phyloP scores from a whole-genome alignment of 2,329 filamentous ascomycete genomes.

The Phialophora tarda region DNA sequence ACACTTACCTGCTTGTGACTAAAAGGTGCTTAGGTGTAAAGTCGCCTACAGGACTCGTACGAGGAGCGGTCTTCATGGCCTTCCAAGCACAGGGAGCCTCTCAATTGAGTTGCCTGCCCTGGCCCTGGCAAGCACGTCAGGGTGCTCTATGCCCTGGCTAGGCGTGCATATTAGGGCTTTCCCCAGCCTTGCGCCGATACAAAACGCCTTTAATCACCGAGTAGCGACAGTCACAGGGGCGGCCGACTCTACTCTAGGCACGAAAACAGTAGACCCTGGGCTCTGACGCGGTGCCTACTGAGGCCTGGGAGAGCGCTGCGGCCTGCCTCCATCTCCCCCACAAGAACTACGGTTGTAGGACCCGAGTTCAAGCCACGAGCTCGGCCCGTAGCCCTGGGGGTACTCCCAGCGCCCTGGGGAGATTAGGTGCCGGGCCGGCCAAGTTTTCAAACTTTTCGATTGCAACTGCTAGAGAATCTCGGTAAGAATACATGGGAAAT shows the following conservation, averaged over 20 bases:
- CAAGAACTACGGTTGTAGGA: background rate
- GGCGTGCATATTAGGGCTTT: background rate
- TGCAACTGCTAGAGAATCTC: constrained; percentile 2
- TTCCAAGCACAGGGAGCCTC: background rate
- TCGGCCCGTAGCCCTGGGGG: background rate
- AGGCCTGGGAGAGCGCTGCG: background rate
- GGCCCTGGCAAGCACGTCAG: background rate
- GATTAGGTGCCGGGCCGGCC: constrained; percentile 10
- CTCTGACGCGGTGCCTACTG: background rate
- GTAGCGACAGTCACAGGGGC: background rate
- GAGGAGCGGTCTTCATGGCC: background rate
- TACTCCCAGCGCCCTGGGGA: background rate
- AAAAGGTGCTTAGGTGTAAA: background rate
- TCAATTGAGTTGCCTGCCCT: background rate
- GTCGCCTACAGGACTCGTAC: background rate
- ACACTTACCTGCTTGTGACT: background rate
- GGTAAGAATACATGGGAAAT: constrained; percentile 19
- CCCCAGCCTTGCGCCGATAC: background rate
- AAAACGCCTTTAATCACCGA: background rate
- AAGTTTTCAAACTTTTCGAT: constrained; percentile 19
- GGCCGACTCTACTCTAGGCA: background rate
- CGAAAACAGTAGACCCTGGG: background rate
- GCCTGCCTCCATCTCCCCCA: background rate
- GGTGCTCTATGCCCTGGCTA: background rate
- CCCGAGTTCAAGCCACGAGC: background rate